Conservation (phyloP, 768 basidiomycete genomes). For the Omphalotus guepiniiformis region DNA sequence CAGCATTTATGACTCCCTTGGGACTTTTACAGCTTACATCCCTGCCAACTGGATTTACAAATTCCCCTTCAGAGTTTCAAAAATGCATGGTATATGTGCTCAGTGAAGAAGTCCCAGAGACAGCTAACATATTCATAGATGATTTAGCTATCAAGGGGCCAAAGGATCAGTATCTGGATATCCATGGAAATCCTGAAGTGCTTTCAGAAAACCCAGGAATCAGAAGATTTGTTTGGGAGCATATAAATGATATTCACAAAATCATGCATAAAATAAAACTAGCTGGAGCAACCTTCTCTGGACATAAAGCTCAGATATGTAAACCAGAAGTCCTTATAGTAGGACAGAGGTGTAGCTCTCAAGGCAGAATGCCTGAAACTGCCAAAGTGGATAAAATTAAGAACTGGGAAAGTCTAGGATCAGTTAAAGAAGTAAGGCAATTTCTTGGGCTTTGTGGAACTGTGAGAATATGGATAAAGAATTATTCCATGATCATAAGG, state of each 20-base stretch:
- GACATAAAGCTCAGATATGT: conserved; percentile 25
- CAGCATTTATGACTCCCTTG: no score
- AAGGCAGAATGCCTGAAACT: conserved; percentile 26
- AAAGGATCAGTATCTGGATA: conserved; percentile 21
- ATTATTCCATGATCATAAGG: no score
- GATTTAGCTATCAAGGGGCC: conserved; percentile 30
- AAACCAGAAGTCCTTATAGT: conserved; percentile 21
- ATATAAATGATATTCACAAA: conserved; percentile 25
- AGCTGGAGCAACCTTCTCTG: conserved; percentile 27
- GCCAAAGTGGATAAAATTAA: conserved; percentile 22
- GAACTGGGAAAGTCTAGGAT: conserved; percentile 16
- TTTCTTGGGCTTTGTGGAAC: conserved; percentile 22
- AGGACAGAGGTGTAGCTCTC: conserved; percentile 27
- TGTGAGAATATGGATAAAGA: neutral
- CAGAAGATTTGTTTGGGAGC: conserved; percentile 32
- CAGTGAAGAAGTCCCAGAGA: conserved; percentile 23
- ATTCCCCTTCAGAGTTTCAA: conserved; percentile 29
- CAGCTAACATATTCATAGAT: conserved; percentile 25
- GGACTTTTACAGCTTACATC: no score
- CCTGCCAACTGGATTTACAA: conserved; percentile 43
- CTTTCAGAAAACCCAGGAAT: conserved; percentile 18
- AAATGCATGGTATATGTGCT: conserved; percentile 28
- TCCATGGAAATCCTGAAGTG: conserved; percentile 16
- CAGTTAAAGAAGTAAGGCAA: conserved; percentile 15
- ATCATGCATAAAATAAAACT: no score